phyloP scores from a whole-genome alignment of 306 rosid species.

The Neltuma alba region DNA sequence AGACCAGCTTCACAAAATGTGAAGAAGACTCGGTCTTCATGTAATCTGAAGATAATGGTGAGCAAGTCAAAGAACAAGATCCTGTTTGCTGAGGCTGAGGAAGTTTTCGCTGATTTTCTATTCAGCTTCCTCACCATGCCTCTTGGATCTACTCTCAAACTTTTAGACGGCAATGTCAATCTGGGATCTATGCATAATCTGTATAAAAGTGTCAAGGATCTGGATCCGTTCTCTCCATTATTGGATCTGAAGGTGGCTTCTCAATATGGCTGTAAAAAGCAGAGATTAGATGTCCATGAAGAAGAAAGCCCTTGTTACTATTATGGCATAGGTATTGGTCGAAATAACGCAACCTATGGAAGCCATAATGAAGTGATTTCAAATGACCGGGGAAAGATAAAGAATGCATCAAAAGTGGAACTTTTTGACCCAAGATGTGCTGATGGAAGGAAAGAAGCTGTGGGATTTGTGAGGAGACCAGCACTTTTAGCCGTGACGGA shows the following conservation, averaged over 20 bases:
- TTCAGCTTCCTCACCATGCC: slow-evolving; percentile 30
- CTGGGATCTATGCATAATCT: slow-evolving; percentile 10
- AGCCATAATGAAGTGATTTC: slow-evolving; percentile 26
- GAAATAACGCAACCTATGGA: too few relatives aligned
- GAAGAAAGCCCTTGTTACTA: not conserved
- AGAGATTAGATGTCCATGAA: not conserved
- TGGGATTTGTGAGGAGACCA: slow-evolving; percentile 42
- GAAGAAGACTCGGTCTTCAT: rapidly evolving
- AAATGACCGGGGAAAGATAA: not conserved
- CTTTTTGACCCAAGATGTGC: slow-evolving; percentile 37
- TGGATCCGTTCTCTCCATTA: not conserved
- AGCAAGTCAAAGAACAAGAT: slow-evolving; percentile 19
- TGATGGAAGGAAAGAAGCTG: slow-evolving; percentile 22
- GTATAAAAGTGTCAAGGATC: slow-evolving; percentile 12
- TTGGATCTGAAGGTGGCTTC: not conserved
- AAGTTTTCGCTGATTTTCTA: slow-evolving; percentile 16
- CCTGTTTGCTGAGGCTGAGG: slow-evolving; percentile 27
- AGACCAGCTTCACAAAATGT: not conserved
- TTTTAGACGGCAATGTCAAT: not conserved
- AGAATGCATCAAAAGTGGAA: not conserved
- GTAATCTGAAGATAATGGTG: not conserved
- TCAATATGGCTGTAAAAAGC: slow-evolving; percentile 1
- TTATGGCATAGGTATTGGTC: not conserved
- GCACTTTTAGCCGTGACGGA: too few relatives aligned
- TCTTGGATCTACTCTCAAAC: slow-evolving; percentile 17